phyloP scores from a whole-genome alignment of 2,329 filamentous ascomycete species.

The Hypoxylon sp. region DNA sequence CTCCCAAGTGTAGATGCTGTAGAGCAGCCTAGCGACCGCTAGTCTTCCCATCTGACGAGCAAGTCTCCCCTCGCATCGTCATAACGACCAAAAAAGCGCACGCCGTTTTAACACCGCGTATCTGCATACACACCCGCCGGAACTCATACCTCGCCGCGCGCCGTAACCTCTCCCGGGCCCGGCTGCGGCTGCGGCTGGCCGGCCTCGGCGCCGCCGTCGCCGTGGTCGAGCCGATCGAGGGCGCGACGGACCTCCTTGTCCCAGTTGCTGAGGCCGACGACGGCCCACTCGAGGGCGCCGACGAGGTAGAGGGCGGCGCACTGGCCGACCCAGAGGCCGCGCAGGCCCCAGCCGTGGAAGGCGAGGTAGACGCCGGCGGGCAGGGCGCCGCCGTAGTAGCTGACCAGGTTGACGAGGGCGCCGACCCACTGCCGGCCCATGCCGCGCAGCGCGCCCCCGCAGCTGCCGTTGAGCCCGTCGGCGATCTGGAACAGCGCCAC shows the following conservation, averaged over 20 bases:
- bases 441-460: conserved; percentile 79
- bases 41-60: neutral
- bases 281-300: conserved; percentile 78
- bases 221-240: conserved; percentile 72
- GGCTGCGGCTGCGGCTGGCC: neutral
- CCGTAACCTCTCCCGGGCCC: conserved; percentile 6
- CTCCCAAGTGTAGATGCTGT: neutral
- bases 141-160: conserved; percentile 18
- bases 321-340: conserved; percentile 83
- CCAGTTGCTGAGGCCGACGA: conserved; percentile 82
- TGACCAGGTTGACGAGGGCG: conserved; percentile 80
- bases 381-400: conserved; percentile 83
- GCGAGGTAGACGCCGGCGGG: conserved; percentile 85
- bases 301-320: conserved; percentile 84
- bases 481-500: conserved; percentile 92
- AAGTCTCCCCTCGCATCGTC: neutral
- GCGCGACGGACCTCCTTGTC: conserved; percentile 75
- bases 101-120: neutral
- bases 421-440: conserved; percentile 90
- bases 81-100: neutral
- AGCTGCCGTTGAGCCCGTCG: conserved; percentile 85
- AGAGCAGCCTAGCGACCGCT: neutral
- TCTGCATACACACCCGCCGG: neutral
- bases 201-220: conserved; percentile 17
- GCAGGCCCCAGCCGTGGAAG: conserved; percentile 84